Percentiles rank a stretch among this genome's conserved stretches.
phyloP scores from a whole-genome alignment of 2,329 filamentous ascomycete genomes.

The Colletotrichum truncatum region DNA sequence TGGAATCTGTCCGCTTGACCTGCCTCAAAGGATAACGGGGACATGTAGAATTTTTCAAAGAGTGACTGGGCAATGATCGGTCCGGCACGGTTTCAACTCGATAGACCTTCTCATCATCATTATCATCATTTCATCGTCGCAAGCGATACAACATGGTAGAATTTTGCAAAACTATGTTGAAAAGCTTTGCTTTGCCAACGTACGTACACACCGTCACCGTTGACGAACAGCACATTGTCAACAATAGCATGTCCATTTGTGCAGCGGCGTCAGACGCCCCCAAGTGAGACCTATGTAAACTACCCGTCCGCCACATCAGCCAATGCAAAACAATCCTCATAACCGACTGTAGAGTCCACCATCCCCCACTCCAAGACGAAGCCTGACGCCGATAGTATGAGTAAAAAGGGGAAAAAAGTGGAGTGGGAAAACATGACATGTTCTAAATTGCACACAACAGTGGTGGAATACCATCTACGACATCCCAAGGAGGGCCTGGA shows the following conservation, averaged over 20 bases:
- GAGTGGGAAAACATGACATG: neutral
- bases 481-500: neutral
- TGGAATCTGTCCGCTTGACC: neutral
- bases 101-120: no score
- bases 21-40: no score
- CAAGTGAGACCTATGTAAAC: conserved; percentile 18
- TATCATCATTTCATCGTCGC: no score
- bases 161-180: no score
- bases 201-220: no score
- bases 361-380: conserved; percentile 13
- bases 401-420: conserved; percentile 2
- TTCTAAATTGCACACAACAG: conserved; percentile 19
- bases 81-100: no score
- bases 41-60: neutral
- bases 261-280: conserved; percentile 21
- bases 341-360: conserved; percentile 17
- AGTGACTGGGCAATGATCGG: no score
- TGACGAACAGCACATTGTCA: no score
- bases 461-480: conserved; percentile 20
- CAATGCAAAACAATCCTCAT: conserved; percentile 22
- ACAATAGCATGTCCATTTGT: conserved; percentile 16
- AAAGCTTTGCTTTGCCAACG: no score
- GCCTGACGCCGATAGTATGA: conserved; percentile 28
- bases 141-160: no score
- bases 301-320: conserved; percentile 15